These are phyloP conservation scores for Amaranthus hypochondriacus DNA, from an alignment of 148 eudicot genomes.

Conservation along the genomic window DNA sequence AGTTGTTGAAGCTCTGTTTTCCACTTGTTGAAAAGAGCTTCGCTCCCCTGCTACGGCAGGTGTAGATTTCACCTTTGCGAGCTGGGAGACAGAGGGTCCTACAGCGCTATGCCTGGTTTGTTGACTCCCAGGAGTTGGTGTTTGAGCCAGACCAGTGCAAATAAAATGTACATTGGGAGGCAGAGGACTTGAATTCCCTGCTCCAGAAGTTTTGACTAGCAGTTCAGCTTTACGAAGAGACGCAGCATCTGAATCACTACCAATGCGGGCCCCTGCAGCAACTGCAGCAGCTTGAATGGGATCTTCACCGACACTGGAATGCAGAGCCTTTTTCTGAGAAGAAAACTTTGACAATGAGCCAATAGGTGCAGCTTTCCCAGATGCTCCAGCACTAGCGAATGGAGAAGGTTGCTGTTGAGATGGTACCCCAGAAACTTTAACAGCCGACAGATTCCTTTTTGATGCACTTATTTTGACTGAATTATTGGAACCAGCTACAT, in stretches of 20 bases:
- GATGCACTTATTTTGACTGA: constrained; percentile 20
- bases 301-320: constrained; percentile 31
- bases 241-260: constrained; percentile 60
- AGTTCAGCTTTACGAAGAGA: constrained; percentile 41
- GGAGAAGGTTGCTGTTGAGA: constrained; percentile 14
- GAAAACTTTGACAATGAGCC: constrained; percentile 26
- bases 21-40: background rate
- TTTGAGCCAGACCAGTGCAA: constrained; percentile 35
- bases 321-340: constrained; percentile 31
- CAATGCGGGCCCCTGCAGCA: constrained; percentile 91
- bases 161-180: constrained; percentile 56
- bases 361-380: constrained; percentile 20
- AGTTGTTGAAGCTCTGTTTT: constrained; percentile 6
- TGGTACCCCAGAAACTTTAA: constrained; percentile 3
- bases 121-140: constrained; percentile 18
- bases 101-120: constrained; percentile 32
- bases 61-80: constrained; percentile 6
- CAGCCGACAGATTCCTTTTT: constrained; percentile 14
- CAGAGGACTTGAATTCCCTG: background rate
- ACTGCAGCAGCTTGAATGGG: constrained; percentile 74
- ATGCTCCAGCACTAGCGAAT: constrained; percentile 24
- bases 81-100: constrained; percentile 30
- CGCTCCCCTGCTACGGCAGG: constrained; percentile 12
- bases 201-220: constrained; percentile 4
- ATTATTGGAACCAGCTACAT: constrained; percentile 27